Evolutionary conservation across 2,329 filamentous ascomycete species (phyloP), one percentile per base, ranked within the genome.

Genomic region (Cytospora piceicola): DNA sequence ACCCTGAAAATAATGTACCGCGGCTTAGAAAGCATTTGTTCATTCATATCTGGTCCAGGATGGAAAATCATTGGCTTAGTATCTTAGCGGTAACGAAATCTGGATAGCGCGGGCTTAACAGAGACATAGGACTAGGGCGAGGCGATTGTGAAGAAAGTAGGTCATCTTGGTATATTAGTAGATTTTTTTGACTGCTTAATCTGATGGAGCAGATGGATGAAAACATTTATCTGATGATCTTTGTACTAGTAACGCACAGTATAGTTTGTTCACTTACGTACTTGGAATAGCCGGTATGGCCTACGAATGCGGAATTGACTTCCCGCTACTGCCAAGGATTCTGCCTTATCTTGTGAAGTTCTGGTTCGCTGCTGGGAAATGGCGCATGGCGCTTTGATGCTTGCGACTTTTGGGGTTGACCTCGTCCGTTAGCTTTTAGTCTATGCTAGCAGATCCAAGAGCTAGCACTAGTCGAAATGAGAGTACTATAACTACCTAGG

Each of bases 371-470:
- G 60, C 58, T 61, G 69, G 64, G 64, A 57, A 74, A 69, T 32
- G 71, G 70, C 14, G 71, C 69, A 17, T 75, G 73, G 73, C 67
- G 71, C 15, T 75, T 75, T 57, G 70, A 69, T 58, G 72, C 73
- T 2, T 73, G 71, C 57, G 71, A 72, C 30, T 70, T 69, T 12
- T 72, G 71, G 69, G 73, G 73, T 36, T 46, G 63, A 27, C 73
- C 72, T 24, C 61, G 57, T 20, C 69, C 67, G 2, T 59, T 72
- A 56, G 56, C 65, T 2, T 72, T 72, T 62, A 66, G 55, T 32
- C 67, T 64, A 32, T 34, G 22, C 30, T 34, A 53, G 7, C 11
- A 53, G 24, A 20, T 3, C 2, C 61, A 32, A 53, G 9, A 22
- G 20, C 8, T 20, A 42, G 39, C 27, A 5, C 27, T 5, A 3